Conservation (phyloP, 2,329 filamentous ascomycete species). For the Fusarium austroafricanum region DNA sequence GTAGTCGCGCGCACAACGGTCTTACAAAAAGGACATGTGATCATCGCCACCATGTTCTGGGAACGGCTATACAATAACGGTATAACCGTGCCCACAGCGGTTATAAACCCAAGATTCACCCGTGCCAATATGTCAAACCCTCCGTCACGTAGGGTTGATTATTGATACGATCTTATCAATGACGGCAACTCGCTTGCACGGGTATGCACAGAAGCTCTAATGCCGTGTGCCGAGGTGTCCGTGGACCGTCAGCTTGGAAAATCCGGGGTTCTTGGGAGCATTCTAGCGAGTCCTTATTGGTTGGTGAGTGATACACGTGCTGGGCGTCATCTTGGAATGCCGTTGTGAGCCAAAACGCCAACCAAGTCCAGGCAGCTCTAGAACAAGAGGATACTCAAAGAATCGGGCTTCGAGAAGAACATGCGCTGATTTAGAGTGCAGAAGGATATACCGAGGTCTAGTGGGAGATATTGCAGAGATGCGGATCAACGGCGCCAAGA, state of each 20-base stretch:
- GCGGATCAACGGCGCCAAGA: constrained; percentile 18
- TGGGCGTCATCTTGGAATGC: constrained; percentile 21
- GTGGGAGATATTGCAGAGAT: too few relatives aligned
- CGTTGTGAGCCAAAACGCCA: constrained; percentile 7
- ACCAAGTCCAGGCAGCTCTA: not conserved
- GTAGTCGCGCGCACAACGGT: too few relatives aligned
- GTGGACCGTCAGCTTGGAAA: constrained; percentile 18
- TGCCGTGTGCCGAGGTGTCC: constrained; percentile 15
- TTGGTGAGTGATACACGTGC: constrained; percentile 4
- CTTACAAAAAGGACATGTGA: too few relatives aligned
- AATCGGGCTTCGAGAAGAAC: not conserved
- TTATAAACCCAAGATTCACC: not conserved
- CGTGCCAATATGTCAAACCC: not conserved
- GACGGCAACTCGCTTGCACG: constrained; percentile 10
- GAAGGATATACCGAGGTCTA: not conserved
- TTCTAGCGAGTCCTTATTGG: constrained; percentile 21
- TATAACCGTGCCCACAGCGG: constrained; percentile 1
- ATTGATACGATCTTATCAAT: not conserved
- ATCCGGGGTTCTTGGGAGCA: constrained; percentile 32
- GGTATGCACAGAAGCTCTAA: constrained; percentile 6
- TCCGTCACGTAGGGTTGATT: not conserved
- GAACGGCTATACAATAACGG: not conserved
- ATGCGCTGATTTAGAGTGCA: not conserved
- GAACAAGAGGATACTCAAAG: not conserved
- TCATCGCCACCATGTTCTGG: not conserved